Evolutionary conservation across 2,329 filamentous ascomycete genomes (phyloP).

Genomic region (Nannizzia gypsea): DNA sequence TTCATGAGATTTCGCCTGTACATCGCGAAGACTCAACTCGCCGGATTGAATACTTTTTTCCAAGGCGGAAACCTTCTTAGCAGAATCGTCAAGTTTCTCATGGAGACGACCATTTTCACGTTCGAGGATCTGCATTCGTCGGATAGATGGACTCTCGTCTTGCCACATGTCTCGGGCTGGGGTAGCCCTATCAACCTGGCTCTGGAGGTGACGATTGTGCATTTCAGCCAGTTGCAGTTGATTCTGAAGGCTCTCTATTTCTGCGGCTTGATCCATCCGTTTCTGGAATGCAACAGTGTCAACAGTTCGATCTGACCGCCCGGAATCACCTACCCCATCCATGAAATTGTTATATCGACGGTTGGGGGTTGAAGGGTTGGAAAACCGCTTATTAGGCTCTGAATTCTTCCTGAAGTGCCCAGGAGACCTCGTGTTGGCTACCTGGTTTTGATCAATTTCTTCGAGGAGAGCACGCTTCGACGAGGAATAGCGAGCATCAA

Average conservation of each 20-base stretch:
- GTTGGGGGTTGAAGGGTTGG: constrained; percentile 61
- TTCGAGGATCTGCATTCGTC: constrained; percentile 81
- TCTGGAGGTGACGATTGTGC: constrained; percentile 87
- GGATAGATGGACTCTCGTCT: constrained; percentile 66
- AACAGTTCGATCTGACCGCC: constrained; percentile 69
- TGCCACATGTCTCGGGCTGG: constrained; percentile 50
- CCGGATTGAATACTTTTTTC: constrained; percentile 80
- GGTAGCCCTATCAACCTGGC: constrained; percentile 62
- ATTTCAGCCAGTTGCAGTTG: constrained; percentile 88
- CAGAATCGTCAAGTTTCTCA: constrained; percentile 86
- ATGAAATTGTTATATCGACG: constrained; percentile 57
- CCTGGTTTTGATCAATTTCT: constrained; percentile 76
- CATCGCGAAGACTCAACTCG: constrained; percentile 76
- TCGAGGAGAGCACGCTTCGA: constrained; percentile 66
- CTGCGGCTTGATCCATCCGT: constrained; percentile 78
- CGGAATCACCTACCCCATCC: constrained; percentile 56
- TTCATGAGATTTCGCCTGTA: constrained; percentile 87
- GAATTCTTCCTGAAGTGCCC: constrained; percentile 53
- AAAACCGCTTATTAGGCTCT: constrained; percentile 51
- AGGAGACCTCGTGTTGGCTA: constrained; percentile 59
- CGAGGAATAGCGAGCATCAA: constrained; percentile 49
- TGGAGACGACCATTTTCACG: constrained; percentile 83
- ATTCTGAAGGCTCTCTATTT: constrained; percentile 85
- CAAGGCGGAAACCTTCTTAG: constrained; percentile 78
- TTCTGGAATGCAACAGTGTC: constrained; percentile 77